These are phyloP conservation scores for Geum urbanum DNA, from an alignment of 306 rosid species.

Conservation along the genomic window DNA sequence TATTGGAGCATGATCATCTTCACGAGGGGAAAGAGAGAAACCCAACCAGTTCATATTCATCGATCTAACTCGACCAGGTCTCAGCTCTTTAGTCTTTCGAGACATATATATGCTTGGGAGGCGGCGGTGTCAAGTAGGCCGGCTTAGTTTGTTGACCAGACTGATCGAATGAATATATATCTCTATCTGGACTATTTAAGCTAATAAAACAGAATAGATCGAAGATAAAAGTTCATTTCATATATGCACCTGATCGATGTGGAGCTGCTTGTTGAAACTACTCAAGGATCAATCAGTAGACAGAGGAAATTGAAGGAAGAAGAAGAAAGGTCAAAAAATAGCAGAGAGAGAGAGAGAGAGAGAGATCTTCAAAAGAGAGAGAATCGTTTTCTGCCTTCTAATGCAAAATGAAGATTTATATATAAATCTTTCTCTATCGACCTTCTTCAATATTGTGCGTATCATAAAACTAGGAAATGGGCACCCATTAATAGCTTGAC, in stretches of 20 bases:
- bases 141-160: not conserved
- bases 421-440: not conserved
- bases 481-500: slow-evolving; percentile 9
- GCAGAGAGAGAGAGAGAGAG: slow-evolving; percentile 15
- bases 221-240: slow-evolving; percentile 7
- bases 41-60: slow-evolving; percentile 74
- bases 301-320: slow-evolving; percentile 26
- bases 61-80: not conserved
- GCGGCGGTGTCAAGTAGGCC: not conserved
- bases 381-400: slow-evolving; percentile 20
- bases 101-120: not conserved
- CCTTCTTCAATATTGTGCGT: not conserved
- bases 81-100: not conserved
- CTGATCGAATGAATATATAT: not conserved
- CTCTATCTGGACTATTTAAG: not conserved
- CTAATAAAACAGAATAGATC: not conserved
- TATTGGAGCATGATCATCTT: slow-evolving; percentile 27
- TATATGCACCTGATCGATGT: slow-evolving; percentile 31
- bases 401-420: slow-evolving; percentile 33
- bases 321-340: slow-evolving; percentile 34
- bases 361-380: slow-evolving; percentile 20
- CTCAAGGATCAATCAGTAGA: slow-evolving; percentile 7
- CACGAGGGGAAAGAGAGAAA: slow-evolving; percentile 82
- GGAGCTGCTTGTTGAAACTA: slow-evolving; percentile 1
- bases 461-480: slow-evolving; percentile 8